phyloP scores from a whole-genome alignment of 2,329 filamentous ascomycete genomes.

The Corinectria fuckeliana region DNA sequence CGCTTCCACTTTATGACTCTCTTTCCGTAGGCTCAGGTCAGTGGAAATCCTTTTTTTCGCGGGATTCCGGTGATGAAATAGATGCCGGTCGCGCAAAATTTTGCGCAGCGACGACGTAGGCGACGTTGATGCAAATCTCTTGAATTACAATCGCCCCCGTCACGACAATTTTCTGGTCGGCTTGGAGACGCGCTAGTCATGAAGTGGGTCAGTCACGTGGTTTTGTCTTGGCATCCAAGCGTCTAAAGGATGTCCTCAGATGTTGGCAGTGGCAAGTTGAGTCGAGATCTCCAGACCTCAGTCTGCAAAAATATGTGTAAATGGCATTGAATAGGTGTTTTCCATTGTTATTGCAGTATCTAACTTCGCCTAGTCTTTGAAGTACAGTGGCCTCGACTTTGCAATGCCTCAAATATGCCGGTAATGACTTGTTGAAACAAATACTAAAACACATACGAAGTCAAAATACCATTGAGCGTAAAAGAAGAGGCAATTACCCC shows the following conservation, averaged over 20 bases:
- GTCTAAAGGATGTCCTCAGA: neutral
- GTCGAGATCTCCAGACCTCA: no score
- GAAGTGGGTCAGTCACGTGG: constrained; percentile 39
- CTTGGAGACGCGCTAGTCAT: constrained; percentile 31
- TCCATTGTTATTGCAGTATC: no score
- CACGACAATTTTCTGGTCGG: constrained; percentile 46
- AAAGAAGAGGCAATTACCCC: no score
- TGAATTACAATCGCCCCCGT: constrained; percentile 34
- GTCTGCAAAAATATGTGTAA: no score
- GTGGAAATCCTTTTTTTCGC: neutral
- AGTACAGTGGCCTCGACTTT: no score
- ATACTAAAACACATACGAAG: no score
- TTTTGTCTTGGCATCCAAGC: neutral
- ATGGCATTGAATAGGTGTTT: no score
- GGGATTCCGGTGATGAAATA: constrained; percentile 28
- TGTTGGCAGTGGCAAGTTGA: no score
- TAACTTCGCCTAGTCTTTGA: no score
- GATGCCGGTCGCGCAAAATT: constrained; percentile 39
- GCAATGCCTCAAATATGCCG: no score
- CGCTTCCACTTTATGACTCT: constrained; percentile 33
- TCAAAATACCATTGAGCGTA: no score
- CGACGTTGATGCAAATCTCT: constrained; percentile 36
- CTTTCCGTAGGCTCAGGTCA: constrained; percentile 16
- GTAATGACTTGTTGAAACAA: no score
- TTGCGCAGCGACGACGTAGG: constrained; percentile 40